Evolutionary conservation across 2,329 filamentous ascomycete species (phyloP).

Genomic region (Beauveria medogensis): DNA sequence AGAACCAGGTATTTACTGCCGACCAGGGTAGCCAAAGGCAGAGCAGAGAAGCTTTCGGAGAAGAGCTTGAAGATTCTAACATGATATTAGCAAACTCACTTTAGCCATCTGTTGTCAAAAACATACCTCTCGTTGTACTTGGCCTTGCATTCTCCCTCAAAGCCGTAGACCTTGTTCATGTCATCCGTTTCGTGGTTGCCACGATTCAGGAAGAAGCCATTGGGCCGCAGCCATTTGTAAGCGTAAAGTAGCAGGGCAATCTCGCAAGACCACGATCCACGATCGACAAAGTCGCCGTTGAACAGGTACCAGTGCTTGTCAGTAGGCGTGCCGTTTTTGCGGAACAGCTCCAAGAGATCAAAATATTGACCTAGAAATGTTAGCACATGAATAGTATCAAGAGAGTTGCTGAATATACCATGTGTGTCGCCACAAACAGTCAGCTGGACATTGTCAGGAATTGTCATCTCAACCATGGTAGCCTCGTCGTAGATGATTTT

Average conservation of each 20-base stretch:
- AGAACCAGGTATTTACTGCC: constrained; percentile 86
- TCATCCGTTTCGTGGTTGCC: constrained; percentile 99
- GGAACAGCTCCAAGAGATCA: constrained; percentile 93
- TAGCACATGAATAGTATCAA: constrained; percentile 14
- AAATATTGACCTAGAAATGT: constrained; percentile 77
- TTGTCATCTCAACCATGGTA: constrained; percentile 91
- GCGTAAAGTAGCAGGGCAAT: constrained; percentile 89
- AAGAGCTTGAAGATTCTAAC: constrained; percentile 84
- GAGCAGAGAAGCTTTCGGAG: constrained; percentile 92
- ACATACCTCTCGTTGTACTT: constrained; percentile 81
- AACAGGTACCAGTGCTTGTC: constrained; percentile 92
- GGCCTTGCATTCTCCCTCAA: constrained; percentile 95
- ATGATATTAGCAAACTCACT: not conserved
- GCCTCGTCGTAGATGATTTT: constrained; percentile 86
- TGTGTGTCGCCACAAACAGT: constrained; percentile 98
- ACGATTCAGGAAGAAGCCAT: constrained; percentile 87
- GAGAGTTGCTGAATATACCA: constrained; percentile 44
- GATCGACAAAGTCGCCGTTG: constrained; percentile 97
- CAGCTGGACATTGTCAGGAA: constrained; percentile 68
- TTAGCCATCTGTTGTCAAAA: not conserved
- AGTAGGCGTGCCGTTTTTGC: constrained; percentile 74
- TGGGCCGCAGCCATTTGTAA: constrained; percentile 91
- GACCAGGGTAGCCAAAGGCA: constrained; percentile 86
- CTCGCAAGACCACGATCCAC: constrained; percentile 97
- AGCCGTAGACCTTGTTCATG: constrained; percentile 98